Percentiles rank a stretch among this genome's conserved stretches.
Evolutionary conservation across 2,329 filamentous ascomycete species (phyloP).

Genomic region (Aspergillus arachidicola): DNA sequence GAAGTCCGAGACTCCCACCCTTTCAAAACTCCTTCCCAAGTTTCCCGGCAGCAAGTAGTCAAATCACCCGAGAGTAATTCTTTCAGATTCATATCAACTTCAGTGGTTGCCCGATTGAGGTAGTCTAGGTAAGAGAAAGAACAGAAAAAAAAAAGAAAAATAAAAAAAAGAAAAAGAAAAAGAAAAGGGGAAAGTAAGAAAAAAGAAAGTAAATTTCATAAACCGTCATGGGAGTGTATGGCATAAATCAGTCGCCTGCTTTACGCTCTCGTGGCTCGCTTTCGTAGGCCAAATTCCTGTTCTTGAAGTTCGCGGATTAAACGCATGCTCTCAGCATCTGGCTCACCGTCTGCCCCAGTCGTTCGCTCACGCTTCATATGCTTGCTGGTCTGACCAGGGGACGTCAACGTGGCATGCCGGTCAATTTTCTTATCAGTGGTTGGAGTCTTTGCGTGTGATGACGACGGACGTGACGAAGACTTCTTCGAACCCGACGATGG

Average conservation of each 20-base stretch:
- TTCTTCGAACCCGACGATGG: slow-evolving; percentile 33
- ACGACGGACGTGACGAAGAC: slow-evolving; percentile 39
- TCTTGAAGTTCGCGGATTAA: slow-evolving; percentile 50
- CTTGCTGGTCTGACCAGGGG: slow-evolving; percentile 33
- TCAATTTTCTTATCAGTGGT: slow-evolving; percentile 40
- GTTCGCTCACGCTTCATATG: slow-evolving; percentile 29
- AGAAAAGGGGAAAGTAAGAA: slow-evolving; percentile 10
- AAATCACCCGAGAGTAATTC: not conserved
- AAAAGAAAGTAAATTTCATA: slow-evolving; percentile 9
- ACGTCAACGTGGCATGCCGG: slow-evolving; percentile 24
- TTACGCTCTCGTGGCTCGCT: slow-evolving; percentile 30
- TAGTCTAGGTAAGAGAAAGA: slow-evolving; percentile 15
- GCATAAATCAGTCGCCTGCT: not conserved
- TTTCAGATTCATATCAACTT: slow-evolving; percentile 4
- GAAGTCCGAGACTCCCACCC: not conserved
- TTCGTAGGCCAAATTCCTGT: slow-evolving; percentile 48
- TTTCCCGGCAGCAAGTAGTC: not conserved
- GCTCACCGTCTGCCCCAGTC: slow-evolving; percentile 32
- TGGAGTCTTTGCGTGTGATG: slow-evolving; percentile 42
- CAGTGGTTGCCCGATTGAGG: slow-evolving; percentile 17
- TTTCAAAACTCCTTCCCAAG: slow-evolving; percentile 1
- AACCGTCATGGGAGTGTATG: not conserved
- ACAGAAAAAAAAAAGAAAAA: slow-evolving; percentile 4
- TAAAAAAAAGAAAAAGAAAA: slow-evolving; percentile 8
- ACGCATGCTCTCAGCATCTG: slow-evolving; percentile 47